These are phyloP conservation scores for Sphaerosporella brunnea DNA, from an alignment of 495 filamentous ascomycete species.

Conservation along the genomic window DNA sequence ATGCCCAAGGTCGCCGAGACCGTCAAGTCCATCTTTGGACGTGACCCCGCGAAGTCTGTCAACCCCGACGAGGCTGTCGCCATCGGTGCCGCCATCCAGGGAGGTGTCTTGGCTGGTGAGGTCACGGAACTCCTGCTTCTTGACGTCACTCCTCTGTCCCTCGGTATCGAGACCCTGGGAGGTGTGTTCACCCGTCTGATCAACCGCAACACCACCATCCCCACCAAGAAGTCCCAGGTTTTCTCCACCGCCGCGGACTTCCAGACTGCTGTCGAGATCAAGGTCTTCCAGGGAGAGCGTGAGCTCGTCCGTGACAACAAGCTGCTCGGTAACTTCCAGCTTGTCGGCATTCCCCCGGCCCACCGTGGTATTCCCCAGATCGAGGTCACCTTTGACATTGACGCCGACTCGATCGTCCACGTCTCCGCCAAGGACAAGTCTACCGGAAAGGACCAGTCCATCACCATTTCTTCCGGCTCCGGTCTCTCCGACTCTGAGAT, in stretches of 20 bases:
- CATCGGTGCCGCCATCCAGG: constrained; percentile 95
- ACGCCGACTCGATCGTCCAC: constrained; percentile 97
- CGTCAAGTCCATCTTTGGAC: constrained; percentile 93
- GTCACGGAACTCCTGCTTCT: constrained; percentile 92
- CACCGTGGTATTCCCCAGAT: constrained; percentile 96
- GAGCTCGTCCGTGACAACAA: constrained; percentile 99
- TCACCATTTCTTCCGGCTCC: constrained; percentile 95
- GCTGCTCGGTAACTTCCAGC: constrained; percentile 98
- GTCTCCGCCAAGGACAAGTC: constrained; percentile 98
- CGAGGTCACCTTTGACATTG: constrained; percentile 98
- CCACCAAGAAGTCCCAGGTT: constrained; percentile 96
- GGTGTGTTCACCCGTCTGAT: constrained; percentile 99
- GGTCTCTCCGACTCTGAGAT: constrained; percentile 93
- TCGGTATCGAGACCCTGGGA: constrained; percentile 98
- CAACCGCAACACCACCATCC: constrained; percentile 99
- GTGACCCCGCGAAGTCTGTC: constrained; percentile 95
- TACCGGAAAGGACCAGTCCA: constrained; percentile 98
- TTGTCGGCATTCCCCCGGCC: constrained; percentile 91
- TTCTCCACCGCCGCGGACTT: constrained; percentile 98
- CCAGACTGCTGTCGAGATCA: constrained; percentile 99
- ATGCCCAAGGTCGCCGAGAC: constrained; percentile 99
- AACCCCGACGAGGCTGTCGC: constrained; percentile 99
- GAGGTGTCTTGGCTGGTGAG: constrained; percentile 89
- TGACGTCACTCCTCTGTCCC: constrained; percentile 92
- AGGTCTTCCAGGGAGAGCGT: constrained; percentile 99